Evolutionary conservation across 2,329 filamentous ascomycete species (phyloP), one percentile per base, ranked within the genome.

Genomic region (Ophiostoma angusticollis): DNA sequence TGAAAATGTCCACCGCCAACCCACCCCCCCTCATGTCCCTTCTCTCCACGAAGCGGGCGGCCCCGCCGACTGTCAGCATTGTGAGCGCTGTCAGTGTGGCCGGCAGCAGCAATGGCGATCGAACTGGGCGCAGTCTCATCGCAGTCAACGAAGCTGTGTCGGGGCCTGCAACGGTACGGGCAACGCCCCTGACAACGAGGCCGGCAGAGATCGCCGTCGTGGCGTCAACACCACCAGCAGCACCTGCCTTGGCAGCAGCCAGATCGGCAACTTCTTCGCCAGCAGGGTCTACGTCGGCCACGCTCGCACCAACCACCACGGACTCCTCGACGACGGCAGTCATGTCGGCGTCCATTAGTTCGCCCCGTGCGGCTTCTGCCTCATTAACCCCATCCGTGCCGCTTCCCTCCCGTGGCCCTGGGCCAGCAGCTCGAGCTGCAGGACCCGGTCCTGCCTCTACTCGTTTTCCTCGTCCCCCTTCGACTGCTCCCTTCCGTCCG

Each of bases 311-410:
- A n/a, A 32, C 33, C 5, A n/a, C 37, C 8, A 21, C 25, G 3
- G 17, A n/a, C n/a, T n/a, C 36, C 6, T 24, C 34, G 16, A 25
- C 42, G 11, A 16, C 29, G 12, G 14, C 34, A 8, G 23, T n/a
- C n/a, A n/a, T n/a, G n/a, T n/a, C n/a, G n/a, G n/a, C 13, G 4
- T 33, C 39, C 5, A 14, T 24, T 9, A 18, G 31, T 1, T 33
- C 37, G 5, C 37, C 37, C 11, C 25, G n/a, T 6, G 21, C 21
- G n/a, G 32, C 33, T n/a, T 33, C 40, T 9, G 14, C 43, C 12
- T 45, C 43, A 17, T 45, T 40, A 0, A 31, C 29, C 8, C 43
- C 43, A 17, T 43, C 43, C 2, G 37, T 37, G 12, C 39, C 43
- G 22, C 23, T 37, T 12, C 41, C 37, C 5, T 5, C 28, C 3